Evolutionary conservation across 2,329 filamentous ascomycete species (phyloP), one percentile per base, ranked within the genome.

Genomic region (Ophiocordyceps camponoti-leonardi): DNA sequence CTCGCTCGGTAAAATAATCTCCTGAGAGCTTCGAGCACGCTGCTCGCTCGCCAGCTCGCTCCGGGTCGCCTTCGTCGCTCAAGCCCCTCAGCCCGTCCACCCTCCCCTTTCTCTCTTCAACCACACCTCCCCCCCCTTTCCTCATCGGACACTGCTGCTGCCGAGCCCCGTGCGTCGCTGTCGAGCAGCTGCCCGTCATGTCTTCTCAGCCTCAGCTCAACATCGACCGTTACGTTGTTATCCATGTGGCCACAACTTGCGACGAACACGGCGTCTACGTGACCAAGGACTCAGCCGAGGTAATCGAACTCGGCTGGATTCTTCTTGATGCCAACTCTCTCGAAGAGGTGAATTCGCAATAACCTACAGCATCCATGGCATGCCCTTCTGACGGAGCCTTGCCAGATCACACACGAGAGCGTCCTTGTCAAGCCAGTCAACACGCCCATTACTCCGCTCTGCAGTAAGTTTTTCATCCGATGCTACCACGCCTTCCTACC

Each of bases 211-310:
- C 70, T 44, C 76, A 77, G 55, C 73, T 80, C 55, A 83, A 83
- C 67, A 77, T 94, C 67, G 92, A 98, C 70, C 85, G 90, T 64
- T 98, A 94, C 68, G 83, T 95, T 53, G 86, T 98, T 59, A 94
- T 96, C 63, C 92, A 98, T 67, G 90, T 96, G 60, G 92, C 92
- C 52, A 98, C 92, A 33, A 98, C 92, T 55, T 98, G 92, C 68
- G 92, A 98, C 65, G 92, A 98, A 66, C 92, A 98, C 67, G 92
- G 92, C 51, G 92, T 98, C 53, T 98, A 98, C 66, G 92, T 98
- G 48, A 98, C 92, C 49, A 96, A 96, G 68, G 92, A 98, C 67
- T 96, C 92, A 48, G 92, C 92, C 50, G 92, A 98, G 71, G 92
- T 98, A 54, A 98, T 98, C 65, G 92, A 98, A 75, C 76, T 98